A percentile compares a stretch with the other conserved stretches of the same genome.
Evolutionary conservation across 805 yeast species (phyloP).

Genomic region (Ogataea henricii): DNA sequence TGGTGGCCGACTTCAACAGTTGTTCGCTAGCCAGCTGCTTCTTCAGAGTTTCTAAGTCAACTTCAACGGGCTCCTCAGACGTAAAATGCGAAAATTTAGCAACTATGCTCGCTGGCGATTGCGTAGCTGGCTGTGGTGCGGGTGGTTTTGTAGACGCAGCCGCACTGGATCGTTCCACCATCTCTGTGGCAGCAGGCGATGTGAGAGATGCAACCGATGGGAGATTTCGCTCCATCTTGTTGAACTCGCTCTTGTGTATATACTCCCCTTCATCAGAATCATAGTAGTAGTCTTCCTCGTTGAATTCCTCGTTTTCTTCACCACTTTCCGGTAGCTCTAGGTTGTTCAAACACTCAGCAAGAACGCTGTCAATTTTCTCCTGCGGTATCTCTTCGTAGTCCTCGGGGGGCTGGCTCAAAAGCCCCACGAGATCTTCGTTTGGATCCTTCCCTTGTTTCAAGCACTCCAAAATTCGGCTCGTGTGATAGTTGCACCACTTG

Average conservation of each 20-base stretch:
- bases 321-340: conserved; percentile 7
- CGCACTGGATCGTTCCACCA: too few species aligned
- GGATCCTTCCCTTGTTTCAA: conserved; percentile 28
- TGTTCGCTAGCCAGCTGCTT: conserved; percentile 33
- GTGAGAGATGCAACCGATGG: conserved; percentile 23
- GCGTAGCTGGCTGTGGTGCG: neutral
- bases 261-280: conserved; percentile 28
- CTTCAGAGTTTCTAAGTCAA: conserved; percentile 21
- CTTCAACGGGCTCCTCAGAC: neutral
- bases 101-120: conserved; percentile 11
- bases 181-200: conserved; percentile 47
- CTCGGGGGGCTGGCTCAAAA: conserved; percentile 17
- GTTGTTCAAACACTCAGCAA: conserved; percentile 19
- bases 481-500: conserved; percentile 28
- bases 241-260: conserved; percentile 14
- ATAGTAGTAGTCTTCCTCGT: conserved; percentile 23
- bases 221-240: conserved; percentile 1
- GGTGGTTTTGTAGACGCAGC: neutral
- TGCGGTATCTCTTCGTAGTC: conserved; percentile 20
- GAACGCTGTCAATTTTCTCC: conserved; percentile 22
- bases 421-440: conserved; percentile 23
- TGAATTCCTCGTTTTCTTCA: conserved; percentile 15
- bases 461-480: conserved; percentile 18
- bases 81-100: conserved; percentile 12
- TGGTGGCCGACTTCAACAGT: conserved; percentile 47